Evolutionary conservation across 768 basidiomycete genomes (phyloP), one percentile per base, ranked within the genome.

Genomic region (Leccinellum rugosiceps): DNA sequence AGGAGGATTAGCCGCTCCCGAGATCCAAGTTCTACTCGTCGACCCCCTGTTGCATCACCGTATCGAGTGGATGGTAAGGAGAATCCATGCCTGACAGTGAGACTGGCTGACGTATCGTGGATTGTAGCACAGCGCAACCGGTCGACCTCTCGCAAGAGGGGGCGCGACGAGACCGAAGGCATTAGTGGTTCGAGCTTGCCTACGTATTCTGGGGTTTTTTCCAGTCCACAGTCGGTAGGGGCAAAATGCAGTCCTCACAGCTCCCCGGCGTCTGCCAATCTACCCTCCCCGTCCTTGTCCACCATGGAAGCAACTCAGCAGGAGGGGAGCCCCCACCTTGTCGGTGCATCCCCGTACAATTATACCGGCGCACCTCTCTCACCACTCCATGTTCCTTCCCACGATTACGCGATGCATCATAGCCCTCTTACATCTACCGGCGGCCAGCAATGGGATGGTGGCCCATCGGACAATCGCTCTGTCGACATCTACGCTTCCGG

Each of bases 91-190:
- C 58, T 57, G 35, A 11, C 46, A 14, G 50, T 21, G 45, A 51
- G 54, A 19, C 41, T 63, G 49, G 59, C 58, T 70, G 53, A 68
- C 53, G 35, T 53, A 35, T 53, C 56, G 38, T 59, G 57, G 45
- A 55, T 38, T 53, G 13, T 77, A 75, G 85, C 83, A 28, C 83
- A 85, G 61, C 80, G 89, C 59, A 87, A 89, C 46, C 78, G 89
- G 62, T 92, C 89, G 44, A 80, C 86, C 2, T 91, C 90, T 41
- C 85, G 89, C 49, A 84, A 83, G 70, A 84, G 89, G 35, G 86
- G 83, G 15, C 84, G 77, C 56, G 87, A 89, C 62, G 89, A 90
- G 58, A 77, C 77, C 35, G 84, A 85, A 52, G 74, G 74, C 46
- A 68, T 78, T 5, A 80, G 85, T 48, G 78, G 79, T 34, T 58